Evolutionary conservation across 1,284 basidiomycete species (phyloP), one percentile per base, ranked within the genome.

Genomic region (Irpex lacteus): DNA sequence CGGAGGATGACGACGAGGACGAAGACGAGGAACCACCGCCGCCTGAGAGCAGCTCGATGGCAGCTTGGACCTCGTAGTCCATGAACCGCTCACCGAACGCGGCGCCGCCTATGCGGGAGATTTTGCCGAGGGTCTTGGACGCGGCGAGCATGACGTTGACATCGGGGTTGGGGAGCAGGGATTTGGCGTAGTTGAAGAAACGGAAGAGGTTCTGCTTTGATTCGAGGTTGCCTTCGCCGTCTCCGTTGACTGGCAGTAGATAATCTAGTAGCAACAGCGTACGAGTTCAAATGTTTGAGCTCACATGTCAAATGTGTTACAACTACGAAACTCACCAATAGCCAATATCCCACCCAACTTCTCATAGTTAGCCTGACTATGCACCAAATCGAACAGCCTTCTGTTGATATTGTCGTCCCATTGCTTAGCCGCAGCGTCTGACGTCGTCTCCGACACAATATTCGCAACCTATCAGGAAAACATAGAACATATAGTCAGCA

Each of bases 131-230:
- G 1, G 91, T 92, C 73, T 93, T 94, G 21, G 94, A 94, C 1
- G 93, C 94, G 1, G 91, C 88, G 57, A 95, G 82, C 94, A 95
- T 96, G 71, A 96, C 90, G 73, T 89, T 90, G 70, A 92, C 85
- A 74, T 96, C 94, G 67, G 86, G 84, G 73, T 92, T 91, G 5
- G 93, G 94, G 18, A 95, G 83, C 26, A 95, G 85, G 56, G 90
- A 86, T 73, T 94, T 94, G 77, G 95, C 91, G 78, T 95, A 96
- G 79, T 95, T 95, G 82, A 92, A 96, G 77, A 95, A 92, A 47
- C 94, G 87, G 76, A 91, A 95, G 47, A 94, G 85, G 66, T 90
- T 90, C 47, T 86, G 81, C 69, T 88, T 89, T 47, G 88, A 87
- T 72, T 92, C 91, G 36, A 92, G 86, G 6, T 85, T 86, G 73